Evolutionary conservation across 768 basidiomycete genomes (phyloP), one percentile per base, ranked within the genome.

Genomic region (Lactarius sp.): DNA sequence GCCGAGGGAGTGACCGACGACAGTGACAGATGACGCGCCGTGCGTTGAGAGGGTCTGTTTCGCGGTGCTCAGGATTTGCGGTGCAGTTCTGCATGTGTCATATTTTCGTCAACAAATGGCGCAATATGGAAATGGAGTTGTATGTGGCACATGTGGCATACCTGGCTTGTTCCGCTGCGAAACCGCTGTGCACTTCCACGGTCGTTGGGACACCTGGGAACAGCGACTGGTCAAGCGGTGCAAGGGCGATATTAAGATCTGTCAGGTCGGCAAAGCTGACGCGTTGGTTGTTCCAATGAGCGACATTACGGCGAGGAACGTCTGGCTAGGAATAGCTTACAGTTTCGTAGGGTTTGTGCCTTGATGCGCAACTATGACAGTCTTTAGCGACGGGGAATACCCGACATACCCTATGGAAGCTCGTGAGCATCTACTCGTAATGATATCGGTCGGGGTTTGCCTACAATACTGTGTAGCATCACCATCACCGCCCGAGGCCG

Each of bases 401-500:
- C 82, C 82, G 37, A 84, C 83, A 58, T 74, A 83, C 82, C 81
- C 82, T 83, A 50, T n/a, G 44, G 10, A 36, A 20, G 10, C 12
- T 36, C 16, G 31, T 42, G 31, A 59, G 56, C 36, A 49, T 36
- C 9, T 6, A 20, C 20, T 36, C 22, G 8, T 18, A 22, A 47
- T 14, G 3, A 1, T 3, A 9, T 33, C 39, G 27, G 41, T 22
- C 8, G 8, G 5, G 6, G 13, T 27, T 9, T 14, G 53, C 71
- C 20, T 37, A 80, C 79, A 83, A 66, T 75, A 83, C 62, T 81
- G 82, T 2, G 73, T 69, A 0, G 52, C 55, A 52, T 67, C 62
- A 7, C 80, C 82, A 51, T 84, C 71, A 7, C 82, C 82, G 9
- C 82, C 82, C 8, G 79, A 75, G 2, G 79, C 81, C 34, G 78